phyloP scores from a whole-genome alignment of 2,329 filamentous ascomycete species.

The Neofusicoccum ribis region DNA sequence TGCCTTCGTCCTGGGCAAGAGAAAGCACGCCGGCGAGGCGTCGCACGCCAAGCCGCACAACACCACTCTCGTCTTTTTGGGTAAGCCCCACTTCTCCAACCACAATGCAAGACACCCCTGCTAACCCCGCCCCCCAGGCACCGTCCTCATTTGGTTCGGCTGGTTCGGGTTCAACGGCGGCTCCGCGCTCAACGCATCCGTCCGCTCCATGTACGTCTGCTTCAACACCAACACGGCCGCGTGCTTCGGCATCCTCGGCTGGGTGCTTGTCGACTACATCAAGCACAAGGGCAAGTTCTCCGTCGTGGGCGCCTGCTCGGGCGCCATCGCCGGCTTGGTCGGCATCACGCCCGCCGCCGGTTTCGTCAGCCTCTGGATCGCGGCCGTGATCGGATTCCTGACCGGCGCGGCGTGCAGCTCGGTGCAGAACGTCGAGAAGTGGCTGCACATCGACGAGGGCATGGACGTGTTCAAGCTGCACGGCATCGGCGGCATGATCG shows the following conservation, averaged over 20 bases:
- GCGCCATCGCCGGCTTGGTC: conserved; percentile 60
- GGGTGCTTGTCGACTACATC: conserved; percentile 56
- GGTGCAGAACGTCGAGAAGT: conserved; percentile 54
- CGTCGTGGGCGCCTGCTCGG: conserved; percentile 58
- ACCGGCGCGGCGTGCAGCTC: conserved; percentile 54
- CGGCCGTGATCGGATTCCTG: conserved; percentile 57
- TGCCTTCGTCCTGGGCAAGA: conserved; percentile 62
- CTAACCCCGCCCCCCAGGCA: conserved; percentile 41
- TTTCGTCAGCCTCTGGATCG: conserved; percentile 55
- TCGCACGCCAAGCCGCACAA: conserved; percentile 61
- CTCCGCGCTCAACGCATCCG: conserved; percentile 53
- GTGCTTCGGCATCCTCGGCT: conserved; percentile 55
- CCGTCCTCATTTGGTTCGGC: conserved; percentile 65
- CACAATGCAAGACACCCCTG: too few species aligned
- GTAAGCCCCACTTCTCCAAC: not conserved
- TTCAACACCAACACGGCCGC: conserved; percentile 62
- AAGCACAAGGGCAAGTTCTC: conserved; percentile 54
- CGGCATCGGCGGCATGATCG: conserved; percentile 57
- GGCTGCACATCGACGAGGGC: conserved; percentile 58
- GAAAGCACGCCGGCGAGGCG: conserved; percentile 51
- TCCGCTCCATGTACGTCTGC: conserved; percentile 56
- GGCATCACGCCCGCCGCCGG: conserved; percentile 60
- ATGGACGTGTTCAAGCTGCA: conserved; percentile 63
- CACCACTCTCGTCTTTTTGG: conserved; percentile 61
- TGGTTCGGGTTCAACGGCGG: conserved; percentile 63